Base-by-base conservation (phyloP, 2,329 filamentous ascomycete species). In the Lasiodiplodia gonubiensis region DNA sequence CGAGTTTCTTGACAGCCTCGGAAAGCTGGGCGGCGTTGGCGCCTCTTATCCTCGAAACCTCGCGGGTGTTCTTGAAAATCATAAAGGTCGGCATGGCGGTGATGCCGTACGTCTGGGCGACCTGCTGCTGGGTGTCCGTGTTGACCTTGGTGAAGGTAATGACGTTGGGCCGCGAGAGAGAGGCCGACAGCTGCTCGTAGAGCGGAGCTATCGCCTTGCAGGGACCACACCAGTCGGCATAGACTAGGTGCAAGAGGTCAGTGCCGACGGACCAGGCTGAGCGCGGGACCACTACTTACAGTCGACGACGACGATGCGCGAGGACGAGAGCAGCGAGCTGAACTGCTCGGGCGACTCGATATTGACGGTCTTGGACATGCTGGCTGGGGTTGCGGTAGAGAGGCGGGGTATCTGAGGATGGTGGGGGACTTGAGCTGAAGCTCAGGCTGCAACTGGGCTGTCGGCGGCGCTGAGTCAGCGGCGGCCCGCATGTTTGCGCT, bases 91-190 rank as follows among this genome's bases (percentile, higher is more conserved):
- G 95, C 76, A 94, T 94, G 70, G 88, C 86, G 23, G 88, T 89
- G 75, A 98, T 85, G 70, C 84, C 83, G 81, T 97, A 95, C 71
- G 89, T 87, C 69, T 86, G 77, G 18, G 92, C 88, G 70, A 98
- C 87, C 46, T 92, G 88, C 74, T 88, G 84, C 77, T 95, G 91
- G 61, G 85, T 80, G 72, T 97, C 93, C 69, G 88, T 90, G 83
- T 98, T 90, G 82, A 97, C 86, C 83, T 95, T 97, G 77, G 89
- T 88, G 78, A 98, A 97, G 39, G 90, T 92, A 73, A 97, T 89
- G 71, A 86, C 83, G 72, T 89, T 88, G 18, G 90, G 86, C 63
- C 89, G 86, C 21, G 92, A 91, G 54, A 97, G 86, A 69, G 89
- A 85, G 53, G 81, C 77, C 37, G 93, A 89, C 59, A 97, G 86